Percentiles rank a stretch among this genome's conserved stretches.
phyloP scores from a whole-genome alignment of 805 yeast species.

The Ogataea salicorniae region DNA sequence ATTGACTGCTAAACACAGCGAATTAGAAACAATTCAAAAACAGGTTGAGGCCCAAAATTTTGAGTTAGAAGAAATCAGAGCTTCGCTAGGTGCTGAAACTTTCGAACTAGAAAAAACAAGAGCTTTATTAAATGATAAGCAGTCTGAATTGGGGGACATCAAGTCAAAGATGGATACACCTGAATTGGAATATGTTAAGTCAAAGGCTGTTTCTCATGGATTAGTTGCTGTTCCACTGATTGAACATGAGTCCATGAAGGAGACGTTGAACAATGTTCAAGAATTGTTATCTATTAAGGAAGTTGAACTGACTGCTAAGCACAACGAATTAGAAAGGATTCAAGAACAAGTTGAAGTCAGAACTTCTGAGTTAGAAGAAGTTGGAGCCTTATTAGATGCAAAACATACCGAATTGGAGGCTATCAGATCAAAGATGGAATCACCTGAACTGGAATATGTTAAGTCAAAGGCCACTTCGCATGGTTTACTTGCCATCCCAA shows the following conservation, averaged over 20 bases:
- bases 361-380: neutral
- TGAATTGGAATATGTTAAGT: conserved; percentile 5
- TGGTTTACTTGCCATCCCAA: conserved; percentile 24
- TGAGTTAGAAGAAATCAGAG: neutral
- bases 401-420: neutral
- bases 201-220: conserved; percentile 13
- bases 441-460: conserved; percentile 6
- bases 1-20: neutral
- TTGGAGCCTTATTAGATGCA: neutral
- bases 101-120: neutral
- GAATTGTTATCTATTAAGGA: neutral
- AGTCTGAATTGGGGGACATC: neutral
- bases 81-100: neutral
- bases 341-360: neutral
- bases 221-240: conserved; percentile 20
- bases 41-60: neutral
- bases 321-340: neutral
- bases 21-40: neutral
- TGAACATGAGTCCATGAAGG: conserved; percentile 18
- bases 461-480: conserved; percentile 2
- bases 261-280: too few relatives aligned
- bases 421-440: conserved; percentile 2
- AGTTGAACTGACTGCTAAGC: neutral
- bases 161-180: conserved; percentile 3
- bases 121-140: neutral